Base-by-base conservation (phyloP, 2,329 filamentous ascomycete species). In the Penicillium sp. region DNA sequence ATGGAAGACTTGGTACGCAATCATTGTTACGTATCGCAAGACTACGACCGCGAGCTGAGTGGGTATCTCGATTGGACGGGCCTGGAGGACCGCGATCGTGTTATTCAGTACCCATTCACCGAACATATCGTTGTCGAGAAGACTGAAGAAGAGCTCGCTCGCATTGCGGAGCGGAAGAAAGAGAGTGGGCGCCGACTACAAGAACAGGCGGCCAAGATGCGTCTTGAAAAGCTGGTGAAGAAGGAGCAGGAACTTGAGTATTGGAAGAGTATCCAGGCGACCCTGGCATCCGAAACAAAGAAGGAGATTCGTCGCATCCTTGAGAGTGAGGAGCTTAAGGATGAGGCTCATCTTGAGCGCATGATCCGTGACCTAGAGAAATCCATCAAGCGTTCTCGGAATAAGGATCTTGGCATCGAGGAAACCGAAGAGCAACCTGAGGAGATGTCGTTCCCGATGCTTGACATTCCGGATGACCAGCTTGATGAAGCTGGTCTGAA, bases 161-260 rank as follows among this genome's bases (percentile, higher is more conserved):
- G 87, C 41, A 91, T 96, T 62, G 92, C 93, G 11, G 95, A 99
- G 79, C 89, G 93, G 72, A 91, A 96, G 70, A 96, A 96, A 73
- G 95, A 99, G 75, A 95, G 91, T 65, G 95, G 95, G 0, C 84
- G 95, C 62, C 84, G 96, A 46, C 73, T 99, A 26, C 95, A 99
- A 73, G 92, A 97, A 68, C 95, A 99, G 75, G 95, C 95, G 0
- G 93, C 93, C 10, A 98, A 96, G 75, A 96, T 97, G 91, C 88
- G 95, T 8, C 79, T 99, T 0, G 95, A 99, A 63, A 96, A 96
- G 68, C 81, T 99, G 47, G 91, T 98, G 72, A 90, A 90, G 70
- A 99, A 99, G 75, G 95, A 99, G 76, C 87, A 96, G 70, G 93
- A 98, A 71, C 79, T 98, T 1, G 93, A 96, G 65, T 97, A 96